phyloP scores from a whole-genome alignment of 495 filamentous ascomycete genomes.

The Penicillium ucsense region DNA sequence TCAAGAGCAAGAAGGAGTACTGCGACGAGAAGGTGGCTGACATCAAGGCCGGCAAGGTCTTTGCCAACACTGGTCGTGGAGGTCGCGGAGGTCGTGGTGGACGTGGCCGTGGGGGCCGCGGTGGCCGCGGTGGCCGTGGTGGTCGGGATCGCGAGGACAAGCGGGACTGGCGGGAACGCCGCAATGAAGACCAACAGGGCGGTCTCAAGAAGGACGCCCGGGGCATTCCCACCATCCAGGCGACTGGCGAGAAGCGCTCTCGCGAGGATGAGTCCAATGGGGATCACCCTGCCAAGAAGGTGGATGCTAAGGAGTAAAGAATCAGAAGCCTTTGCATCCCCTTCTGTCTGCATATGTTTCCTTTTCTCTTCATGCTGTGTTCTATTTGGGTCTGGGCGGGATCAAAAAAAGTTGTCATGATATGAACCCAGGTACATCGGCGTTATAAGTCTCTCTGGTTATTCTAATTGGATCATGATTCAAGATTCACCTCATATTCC shows the following conservation, averaged over 20 bases:
- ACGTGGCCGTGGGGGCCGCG: conserved; percentile 22
- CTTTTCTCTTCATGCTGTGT: conserved; percentile 2
- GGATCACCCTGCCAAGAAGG: conserved; percentile 39
- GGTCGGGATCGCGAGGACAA: conserved; percentile 29
- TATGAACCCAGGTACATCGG: conserved; percentile 13
- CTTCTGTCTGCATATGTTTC: conserved; percentile 7
- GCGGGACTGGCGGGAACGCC: conserved; percentile 60
- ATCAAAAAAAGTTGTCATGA: conserved; percentile 17
- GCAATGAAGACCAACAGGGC: conserved; percentile 53
- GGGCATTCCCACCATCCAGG: conserved; percentile 41
- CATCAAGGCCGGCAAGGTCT: conserved; percentile 62
- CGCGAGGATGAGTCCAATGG: conserved; percentile 34
- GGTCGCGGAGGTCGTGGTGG: conserved; percentile 21
- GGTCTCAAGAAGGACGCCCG: conserved; percentile 48
- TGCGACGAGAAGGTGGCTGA: conserved; percentile 64
- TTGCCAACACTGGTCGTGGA: conserved; percentile 36
- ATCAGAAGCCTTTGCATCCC: not conserved
- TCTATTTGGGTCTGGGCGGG: conserved; percentile 8
- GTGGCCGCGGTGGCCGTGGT: conserved; percentile 18
- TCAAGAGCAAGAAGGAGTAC: conserved; percentile 86
- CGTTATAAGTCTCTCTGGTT: conserved; percentile 13
- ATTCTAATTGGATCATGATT: conserved; percentile 7
- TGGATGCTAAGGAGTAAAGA: conserved; percentile 36
- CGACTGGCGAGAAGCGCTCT: conserved; percentile 41
- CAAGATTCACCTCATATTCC: not conserved